These are phyloP conservation scores for Suillus clintonianus DNA, from an alignment of 768 basidiomycete species.

Conservation along the genomic window DNA sequence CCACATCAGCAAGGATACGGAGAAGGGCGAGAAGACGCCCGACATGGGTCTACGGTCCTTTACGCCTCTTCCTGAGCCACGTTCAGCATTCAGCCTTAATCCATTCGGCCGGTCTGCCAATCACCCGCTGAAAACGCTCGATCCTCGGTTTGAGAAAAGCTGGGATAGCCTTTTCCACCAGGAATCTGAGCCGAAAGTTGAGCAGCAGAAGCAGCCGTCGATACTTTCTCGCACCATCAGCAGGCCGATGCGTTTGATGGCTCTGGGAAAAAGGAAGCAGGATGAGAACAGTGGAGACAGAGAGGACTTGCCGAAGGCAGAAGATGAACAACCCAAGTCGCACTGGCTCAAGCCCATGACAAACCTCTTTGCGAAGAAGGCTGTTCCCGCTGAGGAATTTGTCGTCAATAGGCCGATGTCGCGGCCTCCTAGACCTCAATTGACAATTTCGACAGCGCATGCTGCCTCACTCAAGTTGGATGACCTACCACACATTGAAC, in stretches of 20 bases:
- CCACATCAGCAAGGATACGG: conserved; percentile 20
- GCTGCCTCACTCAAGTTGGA: conserved; percentile 31
- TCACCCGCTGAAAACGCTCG: conserved; percentile 27
- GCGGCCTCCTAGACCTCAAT: conserved; percentile 29
- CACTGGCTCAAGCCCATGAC: conserved; percentile 41
- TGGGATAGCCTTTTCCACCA: conserved; percentile 48
- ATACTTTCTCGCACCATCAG: conserved; percentile 25
- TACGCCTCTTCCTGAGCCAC: conserved; percentile 49
- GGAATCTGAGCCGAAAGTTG: conserved; percentile 11
- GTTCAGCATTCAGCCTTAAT: conserved; percentile 29
- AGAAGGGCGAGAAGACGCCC: conserved; percentile 20
- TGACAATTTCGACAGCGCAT: conserved; percentile 47
- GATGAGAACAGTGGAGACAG: conserved; percentile 36
- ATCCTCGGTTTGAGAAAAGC: conserved; percentile 40
- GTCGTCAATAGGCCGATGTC: conserved; percentile 17
- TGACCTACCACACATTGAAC: conserved; percentile 32
- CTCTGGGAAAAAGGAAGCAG: conserved; percentile 44
- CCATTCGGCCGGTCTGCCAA: conserved; percentile 40
- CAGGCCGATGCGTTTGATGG: conserved; percentile 43
- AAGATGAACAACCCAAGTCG: conserved; percentile 23
- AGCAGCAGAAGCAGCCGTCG: conserved; percentile 19
- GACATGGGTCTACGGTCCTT: conserved; percentile 44
- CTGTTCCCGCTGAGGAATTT: conserved; percentile 15
- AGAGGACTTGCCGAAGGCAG: conserved; percentile 8
- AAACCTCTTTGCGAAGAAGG: conserved; percentile 29